phyloP scores from a whole-genome alignment of 176 grass and related monocot genomes.

The Melocanna baccifera region DNA sequence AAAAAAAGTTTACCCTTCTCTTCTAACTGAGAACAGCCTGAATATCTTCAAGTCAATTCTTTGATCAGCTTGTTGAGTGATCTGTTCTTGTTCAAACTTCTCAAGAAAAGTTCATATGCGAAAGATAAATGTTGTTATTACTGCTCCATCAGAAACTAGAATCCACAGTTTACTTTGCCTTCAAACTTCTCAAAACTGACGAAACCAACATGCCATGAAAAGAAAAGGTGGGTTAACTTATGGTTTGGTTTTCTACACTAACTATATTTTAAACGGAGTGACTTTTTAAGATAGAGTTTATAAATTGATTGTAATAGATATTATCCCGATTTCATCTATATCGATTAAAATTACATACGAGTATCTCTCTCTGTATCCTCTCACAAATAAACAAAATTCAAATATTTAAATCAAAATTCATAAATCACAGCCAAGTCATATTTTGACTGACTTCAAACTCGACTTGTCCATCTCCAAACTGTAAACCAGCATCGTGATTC shows the following conservation, averaged over 20 bases:
- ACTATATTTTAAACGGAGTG: too few species aligned
- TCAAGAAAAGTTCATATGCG: conserved; percentile 30
- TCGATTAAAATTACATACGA: too few species aligned
- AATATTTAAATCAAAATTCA: too few species aligned
- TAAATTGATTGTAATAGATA: too few species aligned
- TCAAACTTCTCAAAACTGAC: neutral
- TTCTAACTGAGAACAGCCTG: neutral
- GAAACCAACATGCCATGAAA: neutral
- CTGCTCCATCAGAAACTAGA: neutral
- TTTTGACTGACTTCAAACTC: neutral
- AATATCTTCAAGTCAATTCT: neutral
- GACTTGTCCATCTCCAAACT: neutral
- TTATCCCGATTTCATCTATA: too few species aligned
- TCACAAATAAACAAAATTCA: too few species aligned
- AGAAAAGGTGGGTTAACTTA: neutral
- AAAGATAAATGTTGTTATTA: neutral
- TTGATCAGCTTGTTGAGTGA: neutral
- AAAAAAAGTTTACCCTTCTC: too few species aligned
- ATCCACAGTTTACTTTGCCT: neutral
- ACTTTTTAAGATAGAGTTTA: too few species aligned
- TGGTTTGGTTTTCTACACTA: too few species aligned
- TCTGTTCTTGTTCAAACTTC: too few species aligned
- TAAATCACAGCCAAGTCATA: neutral
- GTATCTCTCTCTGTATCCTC: too few species aligned
- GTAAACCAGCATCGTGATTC: neutral